Conservation (phyloP, 2,329 filamentous ascomycete genomes). For the Verticillium longisporum region DNA sequence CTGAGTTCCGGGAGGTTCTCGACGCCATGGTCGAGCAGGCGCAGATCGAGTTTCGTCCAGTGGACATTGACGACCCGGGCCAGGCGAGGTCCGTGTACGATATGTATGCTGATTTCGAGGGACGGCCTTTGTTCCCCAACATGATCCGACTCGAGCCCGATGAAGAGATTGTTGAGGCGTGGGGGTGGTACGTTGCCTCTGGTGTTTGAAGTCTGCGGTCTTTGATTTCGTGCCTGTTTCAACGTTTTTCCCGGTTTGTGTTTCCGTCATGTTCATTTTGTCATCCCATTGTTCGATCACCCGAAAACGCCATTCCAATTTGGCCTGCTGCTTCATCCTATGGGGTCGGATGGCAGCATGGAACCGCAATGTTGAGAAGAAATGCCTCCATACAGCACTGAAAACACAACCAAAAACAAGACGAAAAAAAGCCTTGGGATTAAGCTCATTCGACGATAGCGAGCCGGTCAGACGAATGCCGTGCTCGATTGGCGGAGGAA, state of each 20-base stretch:
- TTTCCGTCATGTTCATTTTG: not conserved
- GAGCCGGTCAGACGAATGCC: too few species aligned
- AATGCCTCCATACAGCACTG: too few species aligned
- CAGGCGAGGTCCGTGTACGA: not conserved
- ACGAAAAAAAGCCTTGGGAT: too few species aligned
- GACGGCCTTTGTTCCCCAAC: not conserved
- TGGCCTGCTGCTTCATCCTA: too few species aligned
- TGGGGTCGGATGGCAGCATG: not conserved
- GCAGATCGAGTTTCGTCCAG: not conserved
- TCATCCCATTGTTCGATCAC: not conserved
- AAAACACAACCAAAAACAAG: too few species aligned
- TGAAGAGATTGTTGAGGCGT: not conserved
- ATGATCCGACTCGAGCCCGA: not conserved
- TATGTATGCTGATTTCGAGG: not conserved
- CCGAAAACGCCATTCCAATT: slow-evolving; percentile 5
- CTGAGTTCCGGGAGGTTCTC: not conserved
- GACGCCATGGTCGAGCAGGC: not conserved
- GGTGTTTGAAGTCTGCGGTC: too few species aligned
- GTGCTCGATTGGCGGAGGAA: too few species aligned
- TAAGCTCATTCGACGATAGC: too few species aligned
- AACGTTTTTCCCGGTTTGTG: not conserved
- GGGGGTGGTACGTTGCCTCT: not conserved
- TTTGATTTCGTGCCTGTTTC: not conserved
- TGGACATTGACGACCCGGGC: not conserved
- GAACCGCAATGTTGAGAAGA: too few species aligned